These are phyloP conservation scores for Paraleonurus japonicus DNA, from an alignment of 257 asterid species.

Conservation along the genomic window DNA sequence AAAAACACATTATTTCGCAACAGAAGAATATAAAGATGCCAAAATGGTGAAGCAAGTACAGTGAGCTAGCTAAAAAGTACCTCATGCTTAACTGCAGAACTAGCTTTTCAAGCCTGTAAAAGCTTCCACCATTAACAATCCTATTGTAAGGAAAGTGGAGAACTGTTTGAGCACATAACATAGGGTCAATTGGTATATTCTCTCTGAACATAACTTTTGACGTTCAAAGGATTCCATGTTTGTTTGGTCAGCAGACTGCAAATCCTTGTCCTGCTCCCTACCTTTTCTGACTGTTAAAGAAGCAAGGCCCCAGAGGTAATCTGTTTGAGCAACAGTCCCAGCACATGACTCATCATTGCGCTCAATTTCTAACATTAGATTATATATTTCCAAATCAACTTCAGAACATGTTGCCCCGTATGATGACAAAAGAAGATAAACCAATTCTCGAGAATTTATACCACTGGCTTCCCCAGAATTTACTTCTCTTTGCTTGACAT, in stretches of 20 bases:
- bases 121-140: constrained; percentile 36
- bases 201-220: constrained; percentile 65
- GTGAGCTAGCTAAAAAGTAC: constrained; percentile 32
- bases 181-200: constrained; percentile 79
- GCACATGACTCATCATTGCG: constrained; percentile 49
- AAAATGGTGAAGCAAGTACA: constrained; percentile 11
- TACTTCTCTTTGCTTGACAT: constrained; percentile 40
- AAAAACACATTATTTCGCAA: neutral
- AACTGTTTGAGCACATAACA: constrained; percentile 74
- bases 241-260: constrained; percentile 31
- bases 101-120: constrained; percentile 37
- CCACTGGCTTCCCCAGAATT: constrained; percentile 48
- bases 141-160: constrained; percentile 69
- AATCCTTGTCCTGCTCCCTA: constrained; percentile 40
- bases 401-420: constrained; percentile 72
- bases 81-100: constrained; percentile 41
- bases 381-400: constrained; percentile 73
- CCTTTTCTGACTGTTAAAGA: constrained; percentile 51
- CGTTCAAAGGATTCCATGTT: constrained; percentile 44
- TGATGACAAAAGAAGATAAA: constrained; percentile 62
- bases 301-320: constrained; percentile 85
- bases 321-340: constrained; percentile 59
- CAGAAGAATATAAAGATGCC: constrained; percentile 3
- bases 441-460: constrained; percentile 61
- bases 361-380: constrained; percentile 63